Evolutionary conservation across 75 land plant genomes (phyloP), one percentile per base, ranked within the genome.

Genomic region (Pinus tabuliformis): DNA sequence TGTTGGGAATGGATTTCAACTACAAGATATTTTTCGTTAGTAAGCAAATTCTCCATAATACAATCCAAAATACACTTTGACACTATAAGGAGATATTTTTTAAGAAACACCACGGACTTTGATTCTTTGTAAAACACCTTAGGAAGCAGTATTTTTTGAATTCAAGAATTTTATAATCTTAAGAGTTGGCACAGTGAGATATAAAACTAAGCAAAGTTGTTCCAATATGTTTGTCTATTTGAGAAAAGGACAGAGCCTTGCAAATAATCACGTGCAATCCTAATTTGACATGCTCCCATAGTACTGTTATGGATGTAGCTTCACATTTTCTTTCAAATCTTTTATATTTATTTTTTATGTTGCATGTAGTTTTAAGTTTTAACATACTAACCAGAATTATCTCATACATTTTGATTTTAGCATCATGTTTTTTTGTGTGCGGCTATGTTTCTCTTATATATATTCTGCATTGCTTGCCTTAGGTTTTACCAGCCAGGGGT

Each of bases 401-500:
- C 37, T 24, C 2, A 59, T 59, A n/a, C 15, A 16, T 16, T 49
- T 49, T 49, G 9, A 16, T 16, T 49, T 49, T 49, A 49, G 54
- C 54, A 49, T 49, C 54, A 49, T 49, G 54, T 6, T 45, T 57
- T 33, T 56, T 58, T 28, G 33, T 13, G 14, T 6, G 77, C 33
- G 73, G 21, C 5, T 13, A 21, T 39, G 16, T 74, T 24, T 37
- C 76, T 39, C 36, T 74, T 39, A 59, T 77, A 22, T 60, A 18
- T 16, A 37, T 15, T 24, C 2, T 64, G 30, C 33, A 28, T 17
- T 70, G 70, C 39, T 18, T 58, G n/a, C 72, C 3, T 37, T 79
- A 95, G 93, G 87, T 93, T 17, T 37, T 91, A 20, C 74, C 90
- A 75, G 90, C 98, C 58, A 86, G 76, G 62, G 89, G 94, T 54